Conservation (phyloP, 169 alveolate genomes). For the Plasmodium coatneyi region DNA sequence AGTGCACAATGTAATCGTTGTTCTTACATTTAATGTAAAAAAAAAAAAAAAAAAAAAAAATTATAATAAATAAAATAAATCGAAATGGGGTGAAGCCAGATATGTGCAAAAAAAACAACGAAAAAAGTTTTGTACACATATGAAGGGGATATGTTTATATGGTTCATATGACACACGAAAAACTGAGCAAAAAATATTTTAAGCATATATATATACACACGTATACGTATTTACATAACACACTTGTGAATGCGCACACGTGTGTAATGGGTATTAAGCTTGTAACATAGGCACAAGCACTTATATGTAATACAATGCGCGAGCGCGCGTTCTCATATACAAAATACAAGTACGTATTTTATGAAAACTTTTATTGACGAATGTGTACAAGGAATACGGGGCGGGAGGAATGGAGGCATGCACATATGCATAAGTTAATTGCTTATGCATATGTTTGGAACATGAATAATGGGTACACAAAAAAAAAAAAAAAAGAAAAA, state of each 20-base stretch:
- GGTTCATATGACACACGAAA: neutral
- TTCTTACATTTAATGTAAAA: slow-evolving; percentile 6
- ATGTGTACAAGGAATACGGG: neutral
- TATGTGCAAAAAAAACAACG: neutral
- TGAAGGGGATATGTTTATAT: neutral
- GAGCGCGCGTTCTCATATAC: neutral
- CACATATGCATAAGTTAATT: neutral
- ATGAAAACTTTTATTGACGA: neutral
- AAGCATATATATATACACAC: neutral
- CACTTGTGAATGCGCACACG: neutral
- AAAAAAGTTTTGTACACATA: neutral
- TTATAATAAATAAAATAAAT: neutral
- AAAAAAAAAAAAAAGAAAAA: neutral
- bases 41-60: neutral
- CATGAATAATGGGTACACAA: neutral
- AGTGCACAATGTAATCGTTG: neutral
- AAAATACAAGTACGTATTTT: neutral
- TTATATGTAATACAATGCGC: neutral
- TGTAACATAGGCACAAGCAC: neutral
- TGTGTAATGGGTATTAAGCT: neutral
- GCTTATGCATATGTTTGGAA: neutral
- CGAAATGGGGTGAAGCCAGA: neutral
- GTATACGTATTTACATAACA: neutral
- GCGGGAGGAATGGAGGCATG: neutral
- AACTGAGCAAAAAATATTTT: neutral